Percentiles rank a stretch among this genome's conserved stretches.
phyloP scores from a whole-genome alignment of 208 protist genomes.

The Angomonas deanei region DNA sequence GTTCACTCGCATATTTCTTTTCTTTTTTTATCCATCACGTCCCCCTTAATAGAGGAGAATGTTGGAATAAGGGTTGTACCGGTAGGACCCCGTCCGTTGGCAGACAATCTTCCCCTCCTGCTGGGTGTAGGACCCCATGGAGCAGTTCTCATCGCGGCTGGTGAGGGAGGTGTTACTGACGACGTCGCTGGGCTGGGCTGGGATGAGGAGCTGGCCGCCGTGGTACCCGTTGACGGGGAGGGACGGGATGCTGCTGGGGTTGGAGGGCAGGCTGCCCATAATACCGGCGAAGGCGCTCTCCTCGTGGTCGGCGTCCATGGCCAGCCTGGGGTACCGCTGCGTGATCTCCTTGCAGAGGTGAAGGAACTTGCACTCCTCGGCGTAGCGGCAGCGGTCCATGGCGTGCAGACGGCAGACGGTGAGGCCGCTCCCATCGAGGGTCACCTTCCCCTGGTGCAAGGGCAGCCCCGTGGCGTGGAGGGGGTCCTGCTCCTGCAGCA shows the following conservation, averaged over 20 bases:
- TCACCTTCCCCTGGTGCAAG: conserved; percentile 16
- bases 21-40: neutral
- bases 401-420: conserved; percentile 70
- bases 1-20: too few relatives aligned
- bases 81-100: too few relatives aligned
- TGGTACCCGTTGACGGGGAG: too few relatives aligned
- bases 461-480: conserved; percentile 17
- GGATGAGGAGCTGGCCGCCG: neutral
- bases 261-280: neutral
- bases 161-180: too few relatives aligned
- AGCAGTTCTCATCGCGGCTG: too few relatives aligned
- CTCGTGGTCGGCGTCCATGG: neutral
- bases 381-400: conserved; percentile 72
- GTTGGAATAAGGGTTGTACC: too few relatives aligned
- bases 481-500: conserved; percentile 36
- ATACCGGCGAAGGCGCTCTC: neutral
- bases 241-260: neutral
- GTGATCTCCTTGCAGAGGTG: conserved; percentile 73
- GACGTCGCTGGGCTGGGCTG: too few relatives aligned
- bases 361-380: conserved; percentile 79
- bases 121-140: neutral
- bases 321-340: conserved; percentile 23
- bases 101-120: neutral
- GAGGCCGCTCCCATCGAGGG: conserved; percentile 22
- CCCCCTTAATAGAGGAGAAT: too few relatives aligned